These are phyloP conservation scores for Suhomyces atakaporum DNA, from an alignment of 1,139 yeast genomes.

Conservation along the genomic window DNA sequence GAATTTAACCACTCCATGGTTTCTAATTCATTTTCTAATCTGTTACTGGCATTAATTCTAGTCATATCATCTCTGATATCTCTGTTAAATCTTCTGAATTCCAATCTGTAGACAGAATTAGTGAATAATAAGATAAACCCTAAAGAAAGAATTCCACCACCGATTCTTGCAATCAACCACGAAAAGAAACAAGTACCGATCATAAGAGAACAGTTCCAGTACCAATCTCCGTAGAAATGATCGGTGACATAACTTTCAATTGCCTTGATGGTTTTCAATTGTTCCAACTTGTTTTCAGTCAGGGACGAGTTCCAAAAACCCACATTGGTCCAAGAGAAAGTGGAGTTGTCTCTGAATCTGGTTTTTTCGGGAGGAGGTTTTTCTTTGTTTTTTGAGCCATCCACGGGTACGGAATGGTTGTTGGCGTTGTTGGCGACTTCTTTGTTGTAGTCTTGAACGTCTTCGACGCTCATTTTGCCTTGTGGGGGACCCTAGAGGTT, in stretches of 20 bases:
- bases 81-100: conserved; percentile 71
- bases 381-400: conserved; percentile 21
- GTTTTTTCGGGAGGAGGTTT: conserved; percentile 20
- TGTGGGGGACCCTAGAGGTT: conserved; percentile 9
- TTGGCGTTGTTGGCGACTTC: conserved; percentile 22
- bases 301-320: conserved; percentile 41
- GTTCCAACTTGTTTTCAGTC: conserved; percentile 26
- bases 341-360: conserved; percentile 32
- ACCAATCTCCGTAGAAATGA: conserved; percentile 70
- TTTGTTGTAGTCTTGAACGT: conserved; percentile 35
- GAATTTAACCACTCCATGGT: conserved; percentile 81
- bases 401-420: conserved; percentile 25
- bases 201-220: conserved; percentile 64
- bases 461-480: conserved; percentile 22
- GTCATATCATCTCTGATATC: conserved; percentile 73
- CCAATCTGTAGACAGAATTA: conserved; percentile 66
- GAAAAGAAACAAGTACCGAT: conserved; percentile 73
- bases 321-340: conserved; percentile 45
- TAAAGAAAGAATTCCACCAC: conserved; percentile 59
- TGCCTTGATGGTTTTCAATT: conserved; percentile 28
- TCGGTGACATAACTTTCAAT: conserved; percentile 65
- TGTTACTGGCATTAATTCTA: conserved; percentile 59
- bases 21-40: conserved; percentile 62
- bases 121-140: conserved; percentile 60
- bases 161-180: conserved; percentile 59